Evolutionary conservation across 805 yeast genomes (phyloP).

Genomic region (Wickerhamomyces alni): DNA sequence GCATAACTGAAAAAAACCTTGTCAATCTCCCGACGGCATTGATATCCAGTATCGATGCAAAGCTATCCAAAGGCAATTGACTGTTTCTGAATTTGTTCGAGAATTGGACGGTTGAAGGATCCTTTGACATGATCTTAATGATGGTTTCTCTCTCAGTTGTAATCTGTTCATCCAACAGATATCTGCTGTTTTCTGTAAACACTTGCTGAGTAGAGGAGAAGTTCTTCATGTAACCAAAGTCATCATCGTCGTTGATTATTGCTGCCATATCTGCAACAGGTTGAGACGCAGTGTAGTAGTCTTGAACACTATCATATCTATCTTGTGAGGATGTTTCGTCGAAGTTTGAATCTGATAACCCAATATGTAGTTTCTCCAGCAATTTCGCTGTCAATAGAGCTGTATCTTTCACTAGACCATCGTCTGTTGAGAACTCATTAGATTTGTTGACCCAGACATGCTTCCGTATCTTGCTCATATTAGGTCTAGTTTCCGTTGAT

Average conservation of each 20-base stretch:
- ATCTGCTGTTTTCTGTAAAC: slow-evolving; percentile 30
- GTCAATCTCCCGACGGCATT: slow-evolving; percentile 41
- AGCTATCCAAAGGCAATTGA: background rate
- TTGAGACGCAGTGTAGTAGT: slow-evolving; percentile 36
- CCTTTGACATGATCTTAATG: slow-evolving; percentile 36
- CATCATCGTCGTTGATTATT: slow-evolving; percentile 33
- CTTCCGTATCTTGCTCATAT: slow-evolving; percentile 32
- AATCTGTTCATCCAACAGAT: slow-evolving; percentile 20
- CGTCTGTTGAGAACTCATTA: slow-evolving; percentile 36
- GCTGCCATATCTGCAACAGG: slow-evolving; percentile 39
- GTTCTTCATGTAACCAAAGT: slow-evolving; percentile 8
- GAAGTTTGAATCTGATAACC: slow-evolving; percentile 43
- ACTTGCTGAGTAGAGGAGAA: slow-evolving; percentile 37
- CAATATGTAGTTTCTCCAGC: slow-evolving; percentile 46
- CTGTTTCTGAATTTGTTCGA: slow-evolving; percentile 17
- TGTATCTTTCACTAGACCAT: slow-evolving; percentile 52
- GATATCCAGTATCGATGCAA: slow-evolving; percentile 4
- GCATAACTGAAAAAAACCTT: slow-evolving; percentile 41
- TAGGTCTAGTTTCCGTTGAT: slow-evolving; percentile 38
- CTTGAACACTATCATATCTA: slow-evolving; percentile 17
- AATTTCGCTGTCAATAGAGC: slow-evolving; percentile 42
- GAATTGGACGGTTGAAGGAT: slow-evolving; percentile 48
- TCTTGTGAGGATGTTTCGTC: slow-evolving; percentile 14
- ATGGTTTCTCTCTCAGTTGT: slow-evolving; percentile 26
- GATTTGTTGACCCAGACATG: slow-evolving; percentile 52